These are phyloP conservation scores for Rhizopogon parksii DNA, from an alignment of 1,284 basidiomycete genomes.

Conservation along the genomic window DNA sequence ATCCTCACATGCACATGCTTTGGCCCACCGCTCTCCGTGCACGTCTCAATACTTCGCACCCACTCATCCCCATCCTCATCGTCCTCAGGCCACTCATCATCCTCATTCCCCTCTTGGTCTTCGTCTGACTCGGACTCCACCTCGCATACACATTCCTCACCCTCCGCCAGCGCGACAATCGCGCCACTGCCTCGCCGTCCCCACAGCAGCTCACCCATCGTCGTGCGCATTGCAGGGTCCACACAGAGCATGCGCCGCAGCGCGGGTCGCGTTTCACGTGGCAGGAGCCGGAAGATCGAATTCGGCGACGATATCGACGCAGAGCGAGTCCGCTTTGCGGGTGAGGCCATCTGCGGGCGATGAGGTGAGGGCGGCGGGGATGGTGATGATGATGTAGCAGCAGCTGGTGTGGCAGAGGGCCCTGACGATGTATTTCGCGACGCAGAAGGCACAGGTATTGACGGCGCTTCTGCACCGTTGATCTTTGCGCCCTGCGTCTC, in stretches of 20 bases:
- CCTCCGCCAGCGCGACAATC: conserved; percentile 43
- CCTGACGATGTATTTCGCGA: background rate
- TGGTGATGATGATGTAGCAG: conserved; percentile 6
- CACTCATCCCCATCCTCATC: conserved; percentile 73
- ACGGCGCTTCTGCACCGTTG: background rate
- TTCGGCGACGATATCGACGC: conserved; percentile 80
- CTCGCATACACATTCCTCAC: conserved; percentile 45
- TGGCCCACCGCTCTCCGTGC: conserved; percentile 47
- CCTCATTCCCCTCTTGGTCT: conserved; percentile 37
- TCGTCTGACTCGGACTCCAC: conserved; percentile 13
- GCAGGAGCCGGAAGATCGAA: conserved; percentile 94
- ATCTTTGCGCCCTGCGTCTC: conserved; percentile 3
- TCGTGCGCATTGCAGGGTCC: conserved; percentile 85
- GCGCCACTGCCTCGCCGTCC: conserved; percentile 72
- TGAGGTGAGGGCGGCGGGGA: conserved; percentile 18
- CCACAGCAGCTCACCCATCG: conserved; percentile 86
- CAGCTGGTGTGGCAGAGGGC: background rate
- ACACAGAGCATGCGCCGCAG: conserved; percentile 92
- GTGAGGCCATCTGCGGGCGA: conserved; percentile 22
- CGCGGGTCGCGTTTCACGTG: conserved; percentile 84
- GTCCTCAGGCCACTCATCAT: conserved; percentile 55
- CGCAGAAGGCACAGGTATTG: conserved; percentile 17
- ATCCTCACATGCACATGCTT: conserved; percentile 67
- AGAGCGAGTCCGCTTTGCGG: conserved; percentile 42
- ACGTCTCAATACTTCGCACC: conserved; percentile 70